A percentile compares a stretch with the other conserved stretches of the same genome.
phyloP scores from a whole-genome alignment of 257 asterid genomes.

The Salvia miltiorrhiza region DNA sequence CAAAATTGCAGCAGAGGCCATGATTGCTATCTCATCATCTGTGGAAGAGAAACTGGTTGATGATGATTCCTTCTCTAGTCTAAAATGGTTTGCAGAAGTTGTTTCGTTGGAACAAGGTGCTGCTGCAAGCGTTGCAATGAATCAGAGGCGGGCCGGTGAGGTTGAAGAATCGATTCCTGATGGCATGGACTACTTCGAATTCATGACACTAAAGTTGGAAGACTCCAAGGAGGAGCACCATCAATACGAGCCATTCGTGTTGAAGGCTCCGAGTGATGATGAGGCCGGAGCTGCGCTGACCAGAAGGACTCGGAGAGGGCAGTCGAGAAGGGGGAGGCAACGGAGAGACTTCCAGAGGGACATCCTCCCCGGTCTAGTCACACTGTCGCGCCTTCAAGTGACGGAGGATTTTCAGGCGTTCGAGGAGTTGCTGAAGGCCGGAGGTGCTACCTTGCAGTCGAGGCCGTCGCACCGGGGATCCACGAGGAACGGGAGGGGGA shows the following conservation, averaged over 20 bases:
- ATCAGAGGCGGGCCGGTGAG: slow-evolving; percentile 17
- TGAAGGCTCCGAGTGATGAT: slow-evolving; percentile 24
- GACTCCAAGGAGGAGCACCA: slow-evolving; percentile 40
- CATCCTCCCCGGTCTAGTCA: slow-evolving; percentile 58
- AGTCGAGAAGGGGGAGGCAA: slow-evolving; percentile 47
- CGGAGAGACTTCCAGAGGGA: slow-evolving; percentile 63
- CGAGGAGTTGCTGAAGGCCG: slow-evolving; percentile 46
- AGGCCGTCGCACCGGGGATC: slow-evolving; percentile 26
- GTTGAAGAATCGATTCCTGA: slow-evolving; percentile 43
- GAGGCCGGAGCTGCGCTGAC: slow-evolving; percentile 17
- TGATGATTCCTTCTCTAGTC: slow-evolving; percentile 20
- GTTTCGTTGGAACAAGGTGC: slow-evolving; percentile 28
- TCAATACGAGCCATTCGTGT: slow-evolving; percentile 10
- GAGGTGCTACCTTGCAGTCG: slow-evolving; percentile 31
- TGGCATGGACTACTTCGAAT: slow-evolving; percentile 62
- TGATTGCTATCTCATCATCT: slow-evolving; percentile 47
- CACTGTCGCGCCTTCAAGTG: slow-evolving; percentile 61
- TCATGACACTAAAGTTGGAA: slow-evolving; percentile 56
- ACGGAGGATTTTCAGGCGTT: slow-evolving; percentile 67
- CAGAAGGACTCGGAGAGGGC: slow-evolving; percentile 48
- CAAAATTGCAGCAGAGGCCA: slow-evolving; percentile 63
- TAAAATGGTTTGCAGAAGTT: slow-evolving; percentile 59
- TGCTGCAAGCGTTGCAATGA: slow-evolving; percentile 5
- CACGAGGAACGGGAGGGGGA: slow-evolving; percentile 34
- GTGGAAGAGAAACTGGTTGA: not conserved